Conservation (phyloP, 768 basidiomycete species). For the Daedaleopsis nitida region DNA sequence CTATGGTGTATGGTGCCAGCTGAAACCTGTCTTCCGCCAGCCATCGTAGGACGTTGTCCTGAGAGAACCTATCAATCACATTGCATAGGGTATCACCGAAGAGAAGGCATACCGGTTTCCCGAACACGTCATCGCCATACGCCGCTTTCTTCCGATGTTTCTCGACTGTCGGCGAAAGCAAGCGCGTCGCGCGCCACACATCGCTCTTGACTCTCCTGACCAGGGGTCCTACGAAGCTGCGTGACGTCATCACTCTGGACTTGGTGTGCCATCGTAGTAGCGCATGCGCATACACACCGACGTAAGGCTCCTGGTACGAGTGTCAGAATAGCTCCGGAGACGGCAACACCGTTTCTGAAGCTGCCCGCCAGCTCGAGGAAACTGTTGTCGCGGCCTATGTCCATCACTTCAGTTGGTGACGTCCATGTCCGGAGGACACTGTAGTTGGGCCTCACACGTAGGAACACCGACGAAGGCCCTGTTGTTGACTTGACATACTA, state of each 20-base stretch:
- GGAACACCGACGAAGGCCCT: not conserved
- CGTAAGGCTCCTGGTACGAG: not conserved
- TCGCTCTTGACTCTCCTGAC: not conserved
- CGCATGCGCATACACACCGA: not conserved
- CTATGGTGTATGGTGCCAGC: constrained; percentile 21
- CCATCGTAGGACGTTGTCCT: constrained; percentile 38
- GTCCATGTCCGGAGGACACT: not conserved
- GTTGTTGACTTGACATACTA: not conserved
- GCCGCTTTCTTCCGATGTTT: not conserved
- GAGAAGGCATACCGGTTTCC: not conserved
- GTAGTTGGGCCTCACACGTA: not conserved
- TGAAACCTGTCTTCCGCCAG: constrained; percentile 28
- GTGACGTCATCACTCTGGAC: not conserved
- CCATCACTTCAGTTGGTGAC: not conserved
- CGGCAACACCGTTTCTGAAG: not conserved
- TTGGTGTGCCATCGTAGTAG: not conserved
- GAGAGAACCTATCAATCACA: no score
- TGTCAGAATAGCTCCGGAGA: not conserved
- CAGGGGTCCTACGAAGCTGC: not conserved
- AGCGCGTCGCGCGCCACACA: not conserved
- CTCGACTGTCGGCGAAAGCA: not conserved
- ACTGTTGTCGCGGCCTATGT: not conserved
- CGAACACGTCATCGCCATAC: not conserved
- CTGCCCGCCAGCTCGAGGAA: not conserved
- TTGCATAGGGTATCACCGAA: not conserved